Percentiles rank a stretch among this genome's conserved stretches.
phyloP scores from a whole-genome alignment of 1,284 basidiomycete genomes.

The Polyporus tsugae region DNA sequence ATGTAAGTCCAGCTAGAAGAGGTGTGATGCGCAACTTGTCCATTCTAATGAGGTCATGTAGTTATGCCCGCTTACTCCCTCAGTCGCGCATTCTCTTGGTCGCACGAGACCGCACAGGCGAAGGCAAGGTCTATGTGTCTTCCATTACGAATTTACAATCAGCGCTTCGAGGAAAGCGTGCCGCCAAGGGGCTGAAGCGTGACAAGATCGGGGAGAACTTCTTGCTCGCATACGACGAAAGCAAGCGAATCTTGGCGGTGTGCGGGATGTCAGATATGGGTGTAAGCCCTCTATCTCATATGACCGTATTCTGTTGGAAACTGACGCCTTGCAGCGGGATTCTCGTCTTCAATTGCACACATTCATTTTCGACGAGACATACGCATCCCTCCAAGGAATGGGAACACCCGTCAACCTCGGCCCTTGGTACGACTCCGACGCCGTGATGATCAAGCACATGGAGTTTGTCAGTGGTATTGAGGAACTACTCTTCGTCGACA shows the following conservation, averaged over 20 bases:
- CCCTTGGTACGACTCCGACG: slow-evolving; percentile 50
- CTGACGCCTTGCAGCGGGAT: slow-evolving; percentile 3
- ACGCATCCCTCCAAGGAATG: slow-evolving; percentile 44
- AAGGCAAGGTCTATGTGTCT: slow-evolving; percentile 52
- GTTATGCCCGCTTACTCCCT: slow-evolving; percentile 47
- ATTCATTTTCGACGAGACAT: slow-evolving; percentile 56
- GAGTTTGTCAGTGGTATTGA: slow-evolving; percentile 55
- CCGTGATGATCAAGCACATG: slow-evolving; percentile 42
- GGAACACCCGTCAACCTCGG: slow-evolving; percentile 51
- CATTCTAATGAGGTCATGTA: slow-evolving; percentile 28
- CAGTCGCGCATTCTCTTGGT: slow-evolving; percentile 52
- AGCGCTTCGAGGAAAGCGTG: slow-evolving; percentile 37
- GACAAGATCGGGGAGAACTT: slow-evolving; percentile 55
- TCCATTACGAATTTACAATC: slow-evolving; percentile 22
- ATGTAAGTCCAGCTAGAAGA: slow-evolving; percentile 42
- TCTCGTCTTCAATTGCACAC: slow-evolving; percentile 50
- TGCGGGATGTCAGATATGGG: slow-evolving; percentile 45
- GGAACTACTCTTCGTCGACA: slow-evolving; percentile 58
- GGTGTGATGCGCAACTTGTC: not conserved
- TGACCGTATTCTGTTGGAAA: not conserved
- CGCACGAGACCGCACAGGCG: slow-evolving; percentile 44
- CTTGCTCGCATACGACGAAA: slow-evolving; percentile 58
- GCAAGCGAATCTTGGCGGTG: slow-evolving; percentile 53
- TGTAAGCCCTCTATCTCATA: not conserved
- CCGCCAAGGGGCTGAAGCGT: slow-evolving; percentile 41